Conservation (phyloP, 768 basidiomycete genomes). For the Suillus hirtellus region DNA sequence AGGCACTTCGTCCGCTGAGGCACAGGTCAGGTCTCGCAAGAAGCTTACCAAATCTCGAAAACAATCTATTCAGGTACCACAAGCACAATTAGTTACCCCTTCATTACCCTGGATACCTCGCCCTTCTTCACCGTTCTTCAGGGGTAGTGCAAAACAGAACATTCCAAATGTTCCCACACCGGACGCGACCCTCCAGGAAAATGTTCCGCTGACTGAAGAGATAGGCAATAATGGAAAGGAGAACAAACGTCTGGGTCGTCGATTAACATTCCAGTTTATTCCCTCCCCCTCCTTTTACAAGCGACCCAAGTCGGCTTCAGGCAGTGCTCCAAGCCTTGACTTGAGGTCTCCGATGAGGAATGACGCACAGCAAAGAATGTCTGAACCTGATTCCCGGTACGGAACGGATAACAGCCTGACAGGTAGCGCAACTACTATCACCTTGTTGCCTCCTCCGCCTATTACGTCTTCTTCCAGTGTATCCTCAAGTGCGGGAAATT, state of each 20-base stretch:
- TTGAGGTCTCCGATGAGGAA: neutral
- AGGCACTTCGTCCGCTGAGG: neutral
- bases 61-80: constrained; percentile 3
- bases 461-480: constrained; percentile 5
- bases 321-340: neutral
- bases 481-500: constrained; percentile 6
- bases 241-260: constrained; percentile 13
- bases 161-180: neutral
- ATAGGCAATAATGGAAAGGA: neutral
- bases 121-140: constrained; percentile 2
- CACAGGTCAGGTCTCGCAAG: neutral
- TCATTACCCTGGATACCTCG: constrained; percentile 8
- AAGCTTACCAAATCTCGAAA: constrained; percentile 10
- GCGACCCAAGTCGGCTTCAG: constrained; percentile 19
- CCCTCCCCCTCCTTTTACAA: constrained; percentile 22
- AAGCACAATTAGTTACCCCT: neutral
- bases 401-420: neutral
- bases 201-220: neutral
- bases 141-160: constrained; percentile 1
- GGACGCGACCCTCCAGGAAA: neutral
- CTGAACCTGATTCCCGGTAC: neutral
- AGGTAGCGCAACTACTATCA: constrained; percentile 8
- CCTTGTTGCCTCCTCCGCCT: constrained; percentile 5
- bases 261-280: constrained; percentile 29
- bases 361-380: neutral